Base-by-base conservation (phyloP, 1,284 basidiomycete genomes). In the Leccinum pachyderme region DNA sequence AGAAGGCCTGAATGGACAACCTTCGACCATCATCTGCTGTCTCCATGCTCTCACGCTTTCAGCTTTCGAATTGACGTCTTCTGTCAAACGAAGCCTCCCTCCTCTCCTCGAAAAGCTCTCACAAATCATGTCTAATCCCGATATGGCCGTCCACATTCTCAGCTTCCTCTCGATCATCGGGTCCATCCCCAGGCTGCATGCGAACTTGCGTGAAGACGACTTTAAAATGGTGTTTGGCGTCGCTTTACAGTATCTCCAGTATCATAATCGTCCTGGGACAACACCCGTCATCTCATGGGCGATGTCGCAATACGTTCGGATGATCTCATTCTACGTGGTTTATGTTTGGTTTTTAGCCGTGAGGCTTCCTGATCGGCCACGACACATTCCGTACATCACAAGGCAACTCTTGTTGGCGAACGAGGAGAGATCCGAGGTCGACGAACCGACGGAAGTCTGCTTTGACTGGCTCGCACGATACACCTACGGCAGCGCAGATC, bases 381-480 rank as follows among this genome's bases (percentile, higher is more conserved):
- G 82, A 50, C 89, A 97, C 69, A 84, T 98, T 39, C 81, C 84
- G 31, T 94, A 91, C 73, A 95, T 99, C 68, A 89, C 90, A 1
- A 82, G 90, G 7, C 91, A 95, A 61, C 80, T 99, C 4, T 77
- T 96, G 12, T 80, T 95, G 44, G 95, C 94, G 11, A 95, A 96
- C 72, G 90, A 93, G 58, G 87, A 84, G 24, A 83, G 84, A 50
- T 75, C 77, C 4, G 77, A 83, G 41, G 77, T 97, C 2, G 95
- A 98, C 67, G 93, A 93, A 62, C 88, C 91, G 47, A 94, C 94
- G 0, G 93, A 98, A 71, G 95, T 98, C 24, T 97, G 94, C 70
- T 96, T 99, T 67, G 97, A 99, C 72, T 99, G 96, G 91, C 80
- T 99, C 7, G 91, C 94, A 18, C 82, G 97, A 15, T 98, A 97